Evolutionary conservation across 2,329 filamentous ascomycete species (phyloP).

Genomic region (Metarhizium humberi): DNA sequence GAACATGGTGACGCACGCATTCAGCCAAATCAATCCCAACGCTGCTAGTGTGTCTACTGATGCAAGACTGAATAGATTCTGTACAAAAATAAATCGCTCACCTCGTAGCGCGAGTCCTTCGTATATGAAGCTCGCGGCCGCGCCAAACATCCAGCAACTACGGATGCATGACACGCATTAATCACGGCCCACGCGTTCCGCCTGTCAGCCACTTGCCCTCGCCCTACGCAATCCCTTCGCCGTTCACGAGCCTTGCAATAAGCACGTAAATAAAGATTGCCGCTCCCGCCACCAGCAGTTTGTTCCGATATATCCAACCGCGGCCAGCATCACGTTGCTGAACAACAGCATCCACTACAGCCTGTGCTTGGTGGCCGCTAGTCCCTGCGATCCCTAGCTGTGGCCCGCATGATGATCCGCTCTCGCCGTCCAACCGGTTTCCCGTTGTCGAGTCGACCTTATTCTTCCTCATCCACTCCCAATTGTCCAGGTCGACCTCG

Average conservation of each 20-base stretch:
- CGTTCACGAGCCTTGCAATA: conserved; percentile 63
- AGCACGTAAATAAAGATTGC: conserved; percentile 76
- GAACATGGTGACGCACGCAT: not conserved
- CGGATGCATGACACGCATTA: not conserved
- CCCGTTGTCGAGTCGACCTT: conserved; percentile 73
- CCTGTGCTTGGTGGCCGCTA: conserved; percentile 54
- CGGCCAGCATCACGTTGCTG: conserved; percentile 73
- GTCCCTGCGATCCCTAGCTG: conserved; percentile 50
- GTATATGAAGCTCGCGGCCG: not conserved
- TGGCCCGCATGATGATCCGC: conserved; percentile 41
- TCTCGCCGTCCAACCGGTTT: conserved; percentile 39
- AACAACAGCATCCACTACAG: conserved; percentile 67
- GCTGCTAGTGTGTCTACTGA: not conserved
- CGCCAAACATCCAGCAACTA: not conserved
- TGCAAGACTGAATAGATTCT: not conserved
- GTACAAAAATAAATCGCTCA: not conserved
- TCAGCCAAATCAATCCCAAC: not conserved
- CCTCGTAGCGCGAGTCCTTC: not conserved
- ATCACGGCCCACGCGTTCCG: not conserved
- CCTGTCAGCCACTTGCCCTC: not conserved
- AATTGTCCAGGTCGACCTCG: conserved; percentile 81
- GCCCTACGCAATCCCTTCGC: conserved; percentile 20
- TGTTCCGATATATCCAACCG: conserved; percentile 74
- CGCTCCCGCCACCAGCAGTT: conserved; percentile 60
- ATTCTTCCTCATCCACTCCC: conserved; percentile 81